Percentiles rank a stretch among this genome's conserved stretches.
These are phyloP conservation scores for Heterobasidion occidentale DNA, from an alignment of 1,284 basidiomycete species.

Conservation along the genomic window DNA sequence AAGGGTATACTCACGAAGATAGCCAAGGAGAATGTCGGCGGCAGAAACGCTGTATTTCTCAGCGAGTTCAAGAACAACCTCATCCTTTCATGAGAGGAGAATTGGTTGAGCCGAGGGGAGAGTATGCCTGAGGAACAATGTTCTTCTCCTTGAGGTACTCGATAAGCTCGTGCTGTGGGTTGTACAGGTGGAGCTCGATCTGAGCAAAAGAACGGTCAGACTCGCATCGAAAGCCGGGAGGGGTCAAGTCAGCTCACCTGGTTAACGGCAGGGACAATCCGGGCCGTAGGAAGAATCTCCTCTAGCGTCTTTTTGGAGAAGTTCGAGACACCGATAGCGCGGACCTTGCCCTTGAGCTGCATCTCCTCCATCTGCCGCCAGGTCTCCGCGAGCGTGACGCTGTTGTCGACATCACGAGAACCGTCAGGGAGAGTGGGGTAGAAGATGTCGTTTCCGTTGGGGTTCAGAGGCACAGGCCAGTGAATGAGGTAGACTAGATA, in stretches of 20 bases:
- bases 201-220: constrained; percentile 18
- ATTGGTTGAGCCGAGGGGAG: constrained; percentile 72
- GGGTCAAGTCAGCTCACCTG: constrained; percentile 23
- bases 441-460: constrained; percentile 60
- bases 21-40: constrained; percentile 64
- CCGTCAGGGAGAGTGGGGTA: constrained; percentile 60
- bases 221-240: not conserved
- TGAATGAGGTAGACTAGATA: constrained; percentile 68
- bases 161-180: constrained; percentile 68
- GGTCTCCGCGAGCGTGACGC: constrained; percentile 63
- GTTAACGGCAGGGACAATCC: constrained; percentile 47
- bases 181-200: constrained; percentile 74
- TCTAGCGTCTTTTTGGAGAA: constrained; percentile 40
- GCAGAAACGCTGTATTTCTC: constrained; percentile 49
- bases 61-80: constrained; percentile 57
- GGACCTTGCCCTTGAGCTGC: constrained; percentile 53
- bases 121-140: constrained; percentile 78
- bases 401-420: constrained; percentile 55
- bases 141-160: constrained; percentile 59
- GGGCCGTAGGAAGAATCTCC: constrained; percentile 35
- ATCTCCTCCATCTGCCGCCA: constrained; percentile 82
- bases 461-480: constrained; percentile 77
- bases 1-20: constrained; percentile 37
- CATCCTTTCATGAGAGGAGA: constrained; percentile 66
- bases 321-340: constrained; percentile 55